phyloP scores from a whole-genome alignment of 768 basidiomycete genomes.

The Lactifluus hygrophoroides region DNA sequence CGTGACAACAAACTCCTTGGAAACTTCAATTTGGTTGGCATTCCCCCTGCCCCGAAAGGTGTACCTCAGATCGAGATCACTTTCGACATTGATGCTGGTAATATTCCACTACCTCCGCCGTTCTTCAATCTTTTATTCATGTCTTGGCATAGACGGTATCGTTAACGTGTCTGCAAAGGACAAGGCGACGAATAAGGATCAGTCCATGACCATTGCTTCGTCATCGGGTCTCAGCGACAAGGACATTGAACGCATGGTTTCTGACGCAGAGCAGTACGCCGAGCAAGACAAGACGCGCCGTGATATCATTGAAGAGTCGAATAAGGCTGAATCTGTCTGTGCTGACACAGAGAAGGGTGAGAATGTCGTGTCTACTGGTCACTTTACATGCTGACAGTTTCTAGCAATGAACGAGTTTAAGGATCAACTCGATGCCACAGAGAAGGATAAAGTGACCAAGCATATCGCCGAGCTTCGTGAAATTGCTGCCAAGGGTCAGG shows the following conservation, averaged over 20 bases:
- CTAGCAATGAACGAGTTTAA: conserved; percentile 95
- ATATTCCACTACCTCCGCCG: conserved; percentile 20
- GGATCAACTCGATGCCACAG: conserved; percentile 85
- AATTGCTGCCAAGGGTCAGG: conserved; percentile 82
- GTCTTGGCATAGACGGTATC: conserved; percentile 62
- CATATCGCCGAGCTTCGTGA: conserved; percentile 84
- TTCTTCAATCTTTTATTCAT: conserved; percentile 1
- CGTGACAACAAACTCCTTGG: conserved; percentile 98
- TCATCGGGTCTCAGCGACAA: conserved; percentile 94
- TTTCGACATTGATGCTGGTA: conserved; percentile 96
- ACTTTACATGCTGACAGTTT: neutral
- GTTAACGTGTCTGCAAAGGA: conserved; percentile 96
- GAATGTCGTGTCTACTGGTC: conserved; percentile 14
- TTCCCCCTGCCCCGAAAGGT: conserved; percentile 75
- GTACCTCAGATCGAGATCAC: conserved; percentile 76
- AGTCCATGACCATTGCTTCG: conserved; percentile 95
- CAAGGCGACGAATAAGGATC: conserved; percentile 84
- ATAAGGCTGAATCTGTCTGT: conserved; percentile 92
- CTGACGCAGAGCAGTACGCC: conserved; percentile 88
- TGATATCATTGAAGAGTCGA: conserved; percentile 87
- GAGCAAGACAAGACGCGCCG: conserved; percentile 88
- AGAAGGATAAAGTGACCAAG: conserved; percentile 90
- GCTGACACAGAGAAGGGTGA: conserved; percentile 92
- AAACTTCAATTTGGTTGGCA: conserved; percentile 98
- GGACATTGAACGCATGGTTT: conserved; percentile 96